Conservation (phyloP, 345 rosid species). For the Syzygium aromaticum region DNA sequence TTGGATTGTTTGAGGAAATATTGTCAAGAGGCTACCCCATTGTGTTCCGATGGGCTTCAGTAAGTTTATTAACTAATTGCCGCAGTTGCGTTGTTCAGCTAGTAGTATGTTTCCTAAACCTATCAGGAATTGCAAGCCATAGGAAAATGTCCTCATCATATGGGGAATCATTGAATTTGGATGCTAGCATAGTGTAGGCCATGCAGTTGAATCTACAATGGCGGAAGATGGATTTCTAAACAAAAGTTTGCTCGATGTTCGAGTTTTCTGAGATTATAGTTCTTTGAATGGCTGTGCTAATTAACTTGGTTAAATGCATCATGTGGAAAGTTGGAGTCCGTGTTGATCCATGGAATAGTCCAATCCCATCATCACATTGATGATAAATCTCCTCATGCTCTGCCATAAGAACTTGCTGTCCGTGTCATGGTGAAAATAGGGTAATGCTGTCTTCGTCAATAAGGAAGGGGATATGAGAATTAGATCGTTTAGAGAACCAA, state of each 20-base stretch:
- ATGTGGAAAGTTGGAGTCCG: background rate
- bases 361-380: background rate
- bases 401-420: background rate
- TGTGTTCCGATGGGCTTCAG: constrained; percentile 76
- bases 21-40: constrained; percentile 42
- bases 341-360: background rate
- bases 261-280: background rate
- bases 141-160: background rate
- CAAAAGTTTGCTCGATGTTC: background rate
- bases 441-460: background rate
- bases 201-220: background rate
- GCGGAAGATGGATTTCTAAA: background rate
- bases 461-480: background rate
- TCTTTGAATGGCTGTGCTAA: background rate
- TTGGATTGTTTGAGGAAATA: constrained; percentile 39
- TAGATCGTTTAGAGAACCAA: background rate
- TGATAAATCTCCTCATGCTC: background rate
- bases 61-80: constrained; percentile 8
- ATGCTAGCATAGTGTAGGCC: background rate
- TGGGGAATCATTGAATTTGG: background rate
- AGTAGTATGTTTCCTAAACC: background rate
- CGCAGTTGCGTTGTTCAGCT: background rate
- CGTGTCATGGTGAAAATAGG: background rate
- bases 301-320: background rate
- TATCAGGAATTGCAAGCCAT: background rate